Evolutionary conservation across 2,329 filamentous ascomycete genomes (phyloP).

Genomic region (Fusarium temperatum): DNA sequence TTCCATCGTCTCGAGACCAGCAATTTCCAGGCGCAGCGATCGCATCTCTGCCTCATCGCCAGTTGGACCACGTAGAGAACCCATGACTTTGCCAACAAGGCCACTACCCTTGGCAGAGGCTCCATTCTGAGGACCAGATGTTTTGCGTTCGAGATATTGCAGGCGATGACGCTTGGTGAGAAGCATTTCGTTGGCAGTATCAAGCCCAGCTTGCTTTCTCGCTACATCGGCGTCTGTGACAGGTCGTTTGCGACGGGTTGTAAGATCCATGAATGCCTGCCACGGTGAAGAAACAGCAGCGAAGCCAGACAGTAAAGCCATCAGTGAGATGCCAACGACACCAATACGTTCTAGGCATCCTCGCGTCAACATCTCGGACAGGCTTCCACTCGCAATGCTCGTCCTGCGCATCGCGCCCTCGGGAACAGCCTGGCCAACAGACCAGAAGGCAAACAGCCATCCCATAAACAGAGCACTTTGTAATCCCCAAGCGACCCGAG

Average conservation of each 20-base stretch:
- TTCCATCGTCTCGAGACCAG: slow-evolving; percentile 83
- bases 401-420: slow-evolving; percentile 42
- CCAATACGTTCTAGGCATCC: slow-evolving; percentile 76
- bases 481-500: slow-evolving; percentile 70
- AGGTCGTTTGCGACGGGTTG: slow-evolving; percentile 59
- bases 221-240: slow-evolving; percentile 79
- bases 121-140: slow-evolving; percentile 45
- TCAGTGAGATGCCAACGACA: slow-evolving; percentile 84
- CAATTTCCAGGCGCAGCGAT: slow-evolving; percentile 76
- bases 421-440: slow-evolving; percentile 71
- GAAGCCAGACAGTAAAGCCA: slow-evolving; percentile 89
- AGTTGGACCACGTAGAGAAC: slow-evolving; percentile 72
- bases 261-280: slow-evolving; percentile 78
- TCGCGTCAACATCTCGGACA: slow-evolving; percentile 54
- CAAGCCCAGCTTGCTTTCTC: slow-evolving; percentile 80
- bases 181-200: slow-evolving; percentile 83
- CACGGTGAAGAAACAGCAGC: slow-evolving; percentile 88
- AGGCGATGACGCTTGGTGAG: slow-evolving; percentile 77
- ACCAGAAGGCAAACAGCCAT: slow-evolving; percentile 84
- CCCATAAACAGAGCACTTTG: slow-evolving; percentile 68
- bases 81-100: slow-evolving; percentile 78
- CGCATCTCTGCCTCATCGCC: slow-evolving; percentile 68
- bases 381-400: slow-evolving; percentile 40
- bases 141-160: slow-evolving; percentile 73
- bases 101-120: slow-evolving; percentile 52